A percentile compares a stretch with the other conserved stretches of the same genome.
Evolutionary conservation across 1,284 basidiomycete species (phyloP).

Genomic region (Irpex rosettiformis): DNA sequence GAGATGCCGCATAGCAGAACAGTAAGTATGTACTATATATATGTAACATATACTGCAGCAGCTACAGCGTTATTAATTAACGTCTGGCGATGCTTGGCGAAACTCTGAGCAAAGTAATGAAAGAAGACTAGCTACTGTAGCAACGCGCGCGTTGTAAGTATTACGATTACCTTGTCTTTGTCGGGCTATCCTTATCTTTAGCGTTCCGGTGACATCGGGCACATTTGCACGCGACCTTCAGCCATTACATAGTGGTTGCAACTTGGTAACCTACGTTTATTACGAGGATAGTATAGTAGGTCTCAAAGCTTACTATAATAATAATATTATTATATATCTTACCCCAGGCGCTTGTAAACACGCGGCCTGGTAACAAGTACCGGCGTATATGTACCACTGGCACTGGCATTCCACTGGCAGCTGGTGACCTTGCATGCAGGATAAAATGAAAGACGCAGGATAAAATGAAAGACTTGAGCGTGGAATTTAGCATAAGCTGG

Average conservation of each 20-base stretch:
- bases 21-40: neutral
- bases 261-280: neutral
- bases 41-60: neutral
- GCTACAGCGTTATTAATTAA: neutral
- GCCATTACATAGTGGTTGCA: neutral
- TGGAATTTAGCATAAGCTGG: neutral
- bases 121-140: too few relatives aligned
- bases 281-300: neutral
- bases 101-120: too few relatives aligned
- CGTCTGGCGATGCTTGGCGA: too few relatives aligned
- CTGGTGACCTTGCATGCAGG: conserved; percentile 31
- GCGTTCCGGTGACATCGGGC: conserved; percentile 2
- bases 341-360: too few relatives aligned
- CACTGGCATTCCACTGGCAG: too few relatives aligned
- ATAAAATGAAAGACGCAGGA: too few relatives aligned
- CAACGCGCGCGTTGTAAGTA: too few relatives aligned
- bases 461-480: too few relatives aligned
- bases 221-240: neutral
- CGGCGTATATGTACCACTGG: too few relatives aligned
- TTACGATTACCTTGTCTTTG: neutral
- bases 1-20: neutral
- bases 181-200: conserved; percentile 5
- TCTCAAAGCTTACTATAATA: neutral
- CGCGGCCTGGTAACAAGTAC: too few relatives aligned
- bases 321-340: neutral